Conservation (phyloP, 768 basidiomycete species). For the Mrakia frigida region DNA sequence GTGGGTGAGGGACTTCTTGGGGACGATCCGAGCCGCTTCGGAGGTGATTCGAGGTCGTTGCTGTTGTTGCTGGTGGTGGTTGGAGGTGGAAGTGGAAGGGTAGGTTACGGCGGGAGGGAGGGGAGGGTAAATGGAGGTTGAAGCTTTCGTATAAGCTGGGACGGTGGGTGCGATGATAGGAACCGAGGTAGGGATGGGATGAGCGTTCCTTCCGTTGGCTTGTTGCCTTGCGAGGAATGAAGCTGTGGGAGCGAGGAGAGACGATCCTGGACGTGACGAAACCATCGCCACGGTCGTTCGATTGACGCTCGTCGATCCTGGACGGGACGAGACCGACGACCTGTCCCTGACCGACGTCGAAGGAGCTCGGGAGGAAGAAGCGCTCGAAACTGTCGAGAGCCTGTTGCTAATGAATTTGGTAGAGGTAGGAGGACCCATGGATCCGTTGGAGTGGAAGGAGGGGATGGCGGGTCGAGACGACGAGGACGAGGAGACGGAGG, state of each 20-base stretch:
- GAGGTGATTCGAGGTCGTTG: not conserved
- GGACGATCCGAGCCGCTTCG: not conserved
- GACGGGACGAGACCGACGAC: constrained; percentile 2
- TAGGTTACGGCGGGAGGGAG: not conserved
- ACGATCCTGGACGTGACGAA: not conserved
- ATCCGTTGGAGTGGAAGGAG: not conserved
- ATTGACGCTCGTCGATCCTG: not conserved
- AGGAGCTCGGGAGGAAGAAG: not conserved
- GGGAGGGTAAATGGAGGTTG: not conserved
- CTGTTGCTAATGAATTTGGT: not conserved
- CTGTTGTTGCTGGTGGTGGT: not conserved
- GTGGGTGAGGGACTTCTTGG: constrained; percentile 5
- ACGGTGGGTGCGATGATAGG: not conserved
- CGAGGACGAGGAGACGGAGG: not conserved
- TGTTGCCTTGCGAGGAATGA: constrained; percentile 2
- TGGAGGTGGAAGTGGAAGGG: not conserved
- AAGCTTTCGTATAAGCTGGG: not conserved
- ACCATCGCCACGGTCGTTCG: not conserved
- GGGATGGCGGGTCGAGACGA: not conserved
- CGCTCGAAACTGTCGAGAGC: not conserved
- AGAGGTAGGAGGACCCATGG: not conserved
- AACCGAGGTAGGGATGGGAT: not conserved
- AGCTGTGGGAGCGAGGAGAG: not conserved
- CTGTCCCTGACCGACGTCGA: not conserved
- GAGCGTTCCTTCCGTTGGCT: not conserved